Evolutionary conservation across 208 protist species (phyloP).

Genomic region (Trypanosoma brucei): DNA sequence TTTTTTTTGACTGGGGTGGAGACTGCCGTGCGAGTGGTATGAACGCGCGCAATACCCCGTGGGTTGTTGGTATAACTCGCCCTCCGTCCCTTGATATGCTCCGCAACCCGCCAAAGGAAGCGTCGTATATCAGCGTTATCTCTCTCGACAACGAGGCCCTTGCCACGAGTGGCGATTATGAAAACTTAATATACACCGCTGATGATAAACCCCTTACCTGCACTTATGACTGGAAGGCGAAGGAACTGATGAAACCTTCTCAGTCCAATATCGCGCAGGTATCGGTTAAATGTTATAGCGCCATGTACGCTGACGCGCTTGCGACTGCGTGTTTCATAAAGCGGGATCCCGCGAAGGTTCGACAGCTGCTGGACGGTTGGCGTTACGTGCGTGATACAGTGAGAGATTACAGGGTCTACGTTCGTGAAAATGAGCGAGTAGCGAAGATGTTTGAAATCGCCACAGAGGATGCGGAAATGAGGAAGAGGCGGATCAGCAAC

Average conservation of each 20-base stretch:
- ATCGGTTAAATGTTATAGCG: slow-evolving; percentile 69
- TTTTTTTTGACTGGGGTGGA: slow-evolving; percentile 55
- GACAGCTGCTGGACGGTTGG: slow-evolving; percentile 58
- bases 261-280: slow-evolving; percentile 52
- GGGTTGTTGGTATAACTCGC: slow-evolving; percentile 33
- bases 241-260: slow-evolving; percentile 25
- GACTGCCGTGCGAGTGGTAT: slow-evolving; percentile 37
- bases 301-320: slow-evolving; percentile 83
- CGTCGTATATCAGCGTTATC: slow-evolving; percentile 28
- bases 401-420: slow-evolving; percentile 46
- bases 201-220: slow-evolving; percentile 4
- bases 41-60: slow-evolving; percentile 25
- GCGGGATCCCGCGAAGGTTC: slow-evolving; percentile 46
- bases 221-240: slow-evolving; percentile 40
- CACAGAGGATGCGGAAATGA: slow-evolving; percentile 49
- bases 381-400: slow-evolving; percentile 44
- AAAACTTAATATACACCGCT: slow-evolving; percentile 23
- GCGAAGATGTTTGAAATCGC: slow-evolving; percentile 70
- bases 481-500: slow-evolving; percentile 48
- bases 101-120: slow-evolving; percentile 6
- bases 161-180: slow-evolving; percentile 47
- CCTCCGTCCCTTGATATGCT: slow-evolving; percentile 29
- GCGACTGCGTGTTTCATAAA: slow-evolving; percentile 70
- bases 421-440: slow-evolving; percentile 49
- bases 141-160: slow-evolving; percentile 34